Evolutionary conservation across 2,329 filamentous ascomycete genomes (phyloP), one percentile per base, ranked within the genome.

Genomic region (Sporothrix humicola): DNA sequence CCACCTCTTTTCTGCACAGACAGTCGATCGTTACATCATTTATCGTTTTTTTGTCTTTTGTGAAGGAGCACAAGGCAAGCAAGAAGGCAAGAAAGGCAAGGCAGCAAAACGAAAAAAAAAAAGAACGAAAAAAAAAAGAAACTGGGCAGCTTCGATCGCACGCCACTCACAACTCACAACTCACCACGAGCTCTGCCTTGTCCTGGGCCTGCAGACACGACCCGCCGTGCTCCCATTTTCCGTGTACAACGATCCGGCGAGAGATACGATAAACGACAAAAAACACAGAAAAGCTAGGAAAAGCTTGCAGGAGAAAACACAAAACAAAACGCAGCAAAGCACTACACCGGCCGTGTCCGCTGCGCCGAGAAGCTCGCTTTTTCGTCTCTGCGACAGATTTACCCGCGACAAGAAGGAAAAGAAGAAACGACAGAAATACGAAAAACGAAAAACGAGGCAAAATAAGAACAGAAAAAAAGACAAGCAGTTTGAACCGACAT

Each of bases 201-300:
- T 37, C 37, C 66, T 54, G 66, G 61, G 59, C 59, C 66, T 54
- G 66, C 66, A 69, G 66, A 50, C 65, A 69, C 66, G 48, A 69
- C 48, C 66, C 48, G 66, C 66, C 17, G 66, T 52, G 48, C 66
- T 56, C 48, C 26, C 26, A 12, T 42, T 20, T 42, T n/a, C 23
- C 48, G 66, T 69, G 66, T 69, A 69, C 66, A 69, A 69, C 66
- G 48, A 56, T 54, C 66, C 26, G 48, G 17, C 17, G 10, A 58
- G 10, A 52, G 42, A 13, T 5, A 54, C 10, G 42, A 54, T 1
- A 50, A n/a, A 23, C 42, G 31, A 44, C 8, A 44, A n/a, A 44
- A 69, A 50, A 6, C 3, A 23, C 17, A 50, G 44, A 56, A 44
- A 58, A 31, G 17, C 65, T 26, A 37, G 31, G 31, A 37, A 7